Evolutionary conservation across 768 basidiomycete species (phyloP).

Genomic region (Kwoniella pini): DNA sequence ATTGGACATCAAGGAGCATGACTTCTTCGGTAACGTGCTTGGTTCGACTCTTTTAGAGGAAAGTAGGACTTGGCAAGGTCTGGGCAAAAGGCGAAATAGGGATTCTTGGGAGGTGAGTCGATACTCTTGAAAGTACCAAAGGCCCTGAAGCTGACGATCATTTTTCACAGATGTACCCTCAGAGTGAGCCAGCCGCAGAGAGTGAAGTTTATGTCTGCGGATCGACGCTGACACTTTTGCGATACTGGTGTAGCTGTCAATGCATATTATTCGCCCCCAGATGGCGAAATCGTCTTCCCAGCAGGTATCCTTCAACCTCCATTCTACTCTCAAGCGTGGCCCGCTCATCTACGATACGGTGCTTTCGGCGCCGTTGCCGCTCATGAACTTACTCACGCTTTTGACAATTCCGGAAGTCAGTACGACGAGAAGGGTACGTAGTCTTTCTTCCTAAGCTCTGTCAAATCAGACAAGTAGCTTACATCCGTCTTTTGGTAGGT

Average conservation of each 20-base stretch:
- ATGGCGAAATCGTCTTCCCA: slow-evolving; percentile 89
- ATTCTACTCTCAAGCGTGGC: slow-evolving; percentile 85
- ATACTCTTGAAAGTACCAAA: neutral
- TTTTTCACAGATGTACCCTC: slow-evolving; percentile 40
- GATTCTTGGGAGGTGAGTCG: slow-evolving; percentile 77
- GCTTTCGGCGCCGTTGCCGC: slow-evolving; percentile 89
- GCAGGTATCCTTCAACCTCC: slow-evolving; percentile 92
- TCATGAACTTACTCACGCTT: slow-evolving; percentile 76
- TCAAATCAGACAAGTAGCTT: neutral
- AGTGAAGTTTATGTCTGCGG: no score
- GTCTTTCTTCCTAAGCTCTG: slow-evolving; percentile 52
- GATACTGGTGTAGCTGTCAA: slow-evolving; percentile 41
- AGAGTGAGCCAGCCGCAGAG: slow-evolving; percentile 31
- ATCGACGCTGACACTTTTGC: no score
- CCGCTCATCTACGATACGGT: slow-evolving; percentile 84
- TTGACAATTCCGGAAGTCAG: slow-evolving; percentile 69
- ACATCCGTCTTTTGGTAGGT: slow-evolving; percentile 9
- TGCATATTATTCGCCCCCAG: slow-evolving; percentile 62
- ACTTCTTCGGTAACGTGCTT: slow-evolving; percentile 86
- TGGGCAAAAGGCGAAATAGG: slow-evolving; percentile 70
- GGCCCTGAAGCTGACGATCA: neutral
- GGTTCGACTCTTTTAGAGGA: slow-evolving; percentile 62
- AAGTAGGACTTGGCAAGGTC: slow-evolving; percentile 69
- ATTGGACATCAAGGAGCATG: slow-evolving; percentile 65
- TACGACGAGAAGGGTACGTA: slow-evolving; percentile 84